Base-by-base conservation (phyloP, 805 yeast species). In the Candida odintsovae region DNA sequence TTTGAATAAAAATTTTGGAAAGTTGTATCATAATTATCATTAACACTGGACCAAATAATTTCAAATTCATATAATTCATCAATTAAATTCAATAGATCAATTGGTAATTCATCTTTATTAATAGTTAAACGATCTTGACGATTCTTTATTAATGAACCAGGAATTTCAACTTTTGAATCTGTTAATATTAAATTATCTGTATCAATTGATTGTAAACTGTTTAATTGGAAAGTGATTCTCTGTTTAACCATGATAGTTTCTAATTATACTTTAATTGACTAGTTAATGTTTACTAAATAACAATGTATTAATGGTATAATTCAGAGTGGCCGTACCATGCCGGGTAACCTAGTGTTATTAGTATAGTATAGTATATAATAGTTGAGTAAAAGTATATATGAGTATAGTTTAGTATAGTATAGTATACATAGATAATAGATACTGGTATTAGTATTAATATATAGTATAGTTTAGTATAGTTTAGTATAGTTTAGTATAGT, bases 51-150 rank as follows among this genome's bases (percentile, higher is more conserved):
- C 60, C 59, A 58, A 26, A 54, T 59, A 0, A 58, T 21, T 12
- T 59, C 48, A 21, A 57, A 38, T 47, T 46, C 40, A 41, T 52
- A 57, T 2, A 57, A 25, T 21, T 51, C 46, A 8, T 36, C 26
- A 9, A 58, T 40, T 2, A 53, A n/a, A 12, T 36, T 31, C 16
- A 45, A 23, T n/a, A 55, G 33, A 1, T 51, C 50, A 3, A 21
- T 8, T 2, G 61, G 61, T 9, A 58, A 29, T 28, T 58, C 62
- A 20, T 50, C 51, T 11, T 22, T n/a, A 3, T 41, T 3, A 12
- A 58, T 26, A 1, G 52, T 51, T 11, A 58, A 47, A 22, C 54
- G 48, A 25, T 55, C 57, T 35, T 58, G 60, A 40, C 57, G 53
- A 3, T 42, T 38, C 6, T 21, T 42, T 42, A 50, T 52, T 21